Evolutionary conservation across 2,329 filamentous ascomycete genomes (phyloP), one percentile per base, ranked within the genome.

Genomic region (Alternaria metachromatica): DNA sequence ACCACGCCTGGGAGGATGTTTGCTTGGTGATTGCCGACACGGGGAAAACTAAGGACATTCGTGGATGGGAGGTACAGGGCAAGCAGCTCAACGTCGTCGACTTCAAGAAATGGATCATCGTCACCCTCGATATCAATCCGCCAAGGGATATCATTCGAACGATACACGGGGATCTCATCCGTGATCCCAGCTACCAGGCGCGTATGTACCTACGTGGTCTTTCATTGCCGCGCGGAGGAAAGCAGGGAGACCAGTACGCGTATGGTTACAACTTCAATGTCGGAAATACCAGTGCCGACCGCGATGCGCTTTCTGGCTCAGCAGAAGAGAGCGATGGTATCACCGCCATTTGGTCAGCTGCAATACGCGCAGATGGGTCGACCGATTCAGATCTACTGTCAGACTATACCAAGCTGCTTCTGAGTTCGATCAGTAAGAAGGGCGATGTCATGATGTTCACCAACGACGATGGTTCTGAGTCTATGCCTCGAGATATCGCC

Each of bases 1-100:
- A 50, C 4, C 50, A 57, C 12, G 30, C 54, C 18, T 68, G 62
- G 67, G 64, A 72, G 25, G 70, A 71, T 30, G 58, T 69, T 11
- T 66, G 48, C 13, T 56, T 69, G 11, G n/a, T 58, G 18, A 59
- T 67, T 46, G 63, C 64, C 10, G 63, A 55, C 23, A 23, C 23
- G 23, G 23, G 23, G 23, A 23, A 23, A 23, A 23, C 23, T 23
- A 23, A 23, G 23, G 23, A 23, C 5, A 23, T 23, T 23, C 23
- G 23, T 23, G 23, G 23, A 23, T 23, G 23, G 23, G 23, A 23
- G 23, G 23, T 6, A 23, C 23, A 23, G 4, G 23, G 23, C 23
- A 23, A 23, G 23, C 23, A 23, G 5, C 23, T 23, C 23, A 23
- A 23, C 23, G 6, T 23, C 23, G 23, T 23, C 23, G 26, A 28